Evolutionary conservation across 2,329 filamentous ascomycete species (phyloP), one percentile per base, ranked within the genome.

Genomic region (Fusarium brevicatenulatum): DNA sequence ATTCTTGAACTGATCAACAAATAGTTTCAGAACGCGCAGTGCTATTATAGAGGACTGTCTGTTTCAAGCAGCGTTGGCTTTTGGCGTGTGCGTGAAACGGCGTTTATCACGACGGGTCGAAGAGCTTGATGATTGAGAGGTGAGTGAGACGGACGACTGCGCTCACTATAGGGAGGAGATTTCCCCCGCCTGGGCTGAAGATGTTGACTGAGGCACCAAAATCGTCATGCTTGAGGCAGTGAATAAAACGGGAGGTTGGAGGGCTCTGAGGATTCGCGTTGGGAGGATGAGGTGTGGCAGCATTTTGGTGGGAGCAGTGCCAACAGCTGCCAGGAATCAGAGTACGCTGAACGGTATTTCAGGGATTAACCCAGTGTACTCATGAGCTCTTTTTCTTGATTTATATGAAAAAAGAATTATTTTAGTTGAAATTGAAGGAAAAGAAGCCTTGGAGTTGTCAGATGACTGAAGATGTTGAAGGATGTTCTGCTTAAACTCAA

Each of bases 141-240:
- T 58, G 46, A n/a, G 30, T 21, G 42, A 36, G 43, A 19, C 23
- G 16, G 43, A 19, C 23, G 16, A 44, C 23, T 25, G 23, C 18
- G 42, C 46, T 47, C 44, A n/a, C 25, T n/a, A 15, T 25, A 28
- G 44, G 15, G 25, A 37, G 11, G 50, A 18, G 49, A 54, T 36
- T 42, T 60, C 13, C 18, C 25, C 18, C 19, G n/a, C 40, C 50
- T 15, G 5, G 23, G n/a, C 12, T 30, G 21, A 37, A 12, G 3
- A 21, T 23, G 11, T 43, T 63, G 68, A 37, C 58, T 71, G 44
- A 63, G 68, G 68, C 40, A 68, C 47, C 28, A 54, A 60, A n/a
- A 5, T 23, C 23, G 21, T 21, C 18, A 18, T 18, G 32, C 44
- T 16, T 9, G 34, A 36, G 25, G 21, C 32, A 46, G 53, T 53